Conservation (phyloP, 2,329 filamentous ascomycete genomes). For the Cladophialophora carrionii region DNA sequence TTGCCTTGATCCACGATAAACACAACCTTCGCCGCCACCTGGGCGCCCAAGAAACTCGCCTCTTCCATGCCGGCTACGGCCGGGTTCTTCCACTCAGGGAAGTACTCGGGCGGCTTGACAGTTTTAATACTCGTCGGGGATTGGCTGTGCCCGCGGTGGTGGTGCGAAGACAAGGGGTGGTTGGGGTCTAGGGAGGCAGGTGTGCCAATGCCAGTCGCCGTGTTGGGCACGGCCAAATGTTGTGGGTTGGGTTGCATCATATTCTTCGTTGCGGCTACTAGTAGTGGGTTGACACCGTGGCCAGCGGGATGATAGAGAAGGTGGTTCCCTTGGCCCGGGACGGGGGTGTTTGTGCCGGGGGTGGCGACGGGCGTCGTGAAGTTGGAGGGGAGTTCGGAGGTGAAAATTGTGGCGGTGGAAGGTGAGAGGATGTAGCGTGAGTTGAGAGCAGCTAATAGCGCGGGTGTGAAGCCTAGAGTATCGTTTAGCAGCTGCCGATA, state of each 20-base stretch:
- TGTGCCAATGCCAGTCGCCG: constrained; percentile 29
- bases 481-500: constrained; percentile 50
- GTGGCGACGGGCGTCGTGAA: constrained; percentile 89
- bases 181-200: constrained; percentile 39
- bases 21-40: constrained; percentile 78
- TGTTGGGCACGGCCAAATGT: constrained; percentile 47
- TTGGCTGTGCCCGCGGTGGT: constrained; percentile 67
- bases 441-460: constrained; percentile 76
- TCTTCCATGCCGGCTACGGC: constrained; percentile 68
- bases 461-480: constrained; percentile 77
- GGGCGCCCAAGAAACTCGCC: constrained; percentile 80
- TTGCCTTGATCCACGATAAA: constrained; percentile 70
- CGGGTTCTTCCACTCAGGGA: constrained; percentile 86
- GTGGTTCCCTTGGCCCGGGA: constrained; percentile 50
- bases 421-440: constrained; percentile 88
- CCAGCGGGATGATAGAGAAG: constrained; percentile 60
- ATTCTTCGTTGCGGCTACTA: constrained; percentile 76
- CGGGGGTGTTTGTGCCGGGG: constrained; percentile 84
- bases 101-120: constrained; percentile 77
- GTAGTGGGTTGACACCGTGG: constrained; percentile 79
- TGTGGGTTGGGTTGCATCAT: constrained; percentile 46
- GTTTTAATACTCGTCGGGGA: constrained; percentile 84
- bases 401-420: constrained; percentile 93
- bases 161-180: constrained; percentile 43
- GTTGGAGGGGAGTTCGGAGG: constrained; percentile 91